Conservation (phyloP, 768 basidiomycete species). For the Lactifluus pinguis region DNA sequence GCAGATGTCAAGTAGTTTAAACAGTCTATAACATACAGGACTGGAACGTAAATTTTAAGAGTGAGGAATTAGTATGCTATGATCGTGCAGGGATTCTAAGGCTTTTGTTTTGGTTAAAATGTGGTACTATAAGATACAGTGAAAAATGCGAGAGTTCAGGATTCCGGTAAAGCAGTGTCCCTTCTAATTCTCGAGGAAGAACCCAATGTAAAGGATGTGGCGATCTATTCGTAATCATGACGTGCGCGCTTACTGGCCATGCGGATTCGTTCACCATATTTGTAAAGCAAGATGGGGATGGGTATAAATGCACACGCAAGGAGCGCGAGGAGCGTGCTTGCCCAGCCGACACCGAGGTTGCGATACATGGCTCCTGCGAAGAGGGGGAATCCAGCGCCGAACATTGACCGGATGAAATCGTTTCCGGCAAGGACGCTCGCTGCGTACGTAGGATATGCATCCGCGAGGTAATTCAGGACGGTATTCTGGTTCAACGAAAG, state of each 20-base stretch:
- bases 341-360: constrained; percentile 24
- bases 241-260: constrained; percentile 15
- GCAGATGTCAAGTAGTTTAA: constrained; percentile 1
- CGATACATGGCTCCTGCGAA: constrained; percentile 22
- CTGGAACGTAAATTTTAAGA: neutral
- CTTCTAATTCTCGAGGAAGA: neutral
- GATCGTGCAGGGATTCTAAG: neutral
- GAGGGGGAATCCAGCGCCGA: constrained; percentile 15
- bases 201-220: neutral
- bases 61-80: neutral
- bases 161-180: neutral
- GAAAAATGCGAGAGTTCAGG: neutral
- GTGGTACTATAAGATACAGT: neutral
- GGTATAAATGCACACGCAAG: constrained; percentile 23
- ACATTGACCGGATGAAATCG: constrained; percentile 27
- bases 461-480: constrained; percentile 26
- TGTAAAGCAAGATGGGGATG: constrained; percentile 18
- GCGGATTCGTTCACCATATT: constrained; percentile 14
- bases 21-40: neutral
- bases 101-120: neutral
- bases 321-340: constrained; percentile 23
- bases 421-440: constrained; percentile 30
- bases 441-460: constrained; percentile 27
- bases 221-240: constrained; percentile 15
- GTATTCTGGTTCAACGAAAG: constrained; percentile 1